A percentile compares a stretch with the other conserved stretches of the same genome.
phyloP scores from a whole-genome alignment of 306 rosid species.

The Gynostemma pentaphyllum region DNA sequence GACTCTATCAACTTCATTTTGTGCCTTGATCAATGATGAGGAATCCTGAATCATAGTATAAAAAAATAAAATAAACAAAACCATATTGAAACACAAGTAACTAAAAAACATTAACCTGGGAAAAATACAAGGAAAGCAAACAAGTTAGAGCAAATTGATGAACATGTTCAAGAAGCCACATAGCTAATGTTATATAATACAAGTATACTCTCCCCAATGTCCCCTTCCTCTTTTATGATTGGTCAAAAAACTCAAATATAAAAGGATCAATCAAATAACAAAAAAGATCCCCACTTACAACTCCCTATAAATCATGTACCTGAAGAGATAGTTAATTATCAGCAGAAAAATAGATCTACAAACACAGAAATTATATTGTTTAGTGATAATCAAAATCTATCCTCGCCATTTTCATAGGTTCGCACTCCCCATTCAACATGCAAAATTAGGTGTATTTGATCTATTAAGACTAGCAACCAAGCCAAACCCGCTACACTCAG shows the following conservation, averaged over 20 bases:
- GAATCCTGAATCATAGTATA: conserved; percentile 35
- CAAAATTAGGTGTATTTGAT: not conserved
- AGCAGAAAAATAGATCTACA: not conserved
- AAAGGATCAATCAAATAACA: not conserved
- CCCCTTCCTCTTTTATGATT: too few species aligned
- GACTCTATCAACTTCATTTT: conserved; percentile 76
- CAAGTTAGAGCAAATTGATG: not conserved
- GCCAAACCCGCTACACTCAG: too few species aligned
- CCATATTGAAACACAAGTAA: not conserved
- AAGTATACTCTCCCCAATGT: too few species aligned
- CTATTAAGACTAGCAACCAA: not conserved
- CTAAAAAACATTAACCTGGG: not conserved
- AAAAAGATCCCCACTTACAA: not conserved
- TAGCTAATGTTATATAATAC: too few species aligned
- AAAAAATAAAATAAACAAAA: not conserved
- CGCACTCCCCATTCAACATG: not conserved
- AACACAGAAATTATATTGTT: not conserved
- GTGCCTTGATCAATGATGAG: conserved; percentile 53
- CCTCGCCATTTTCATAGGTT: not conserved
- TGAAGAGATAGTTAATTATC: not conserved
- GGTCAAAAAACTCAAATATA: not conserved
- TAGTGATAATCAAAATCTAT: not conserved
- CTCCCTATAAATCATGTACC: not conserved
- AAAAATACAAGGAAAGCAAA: not conserved
- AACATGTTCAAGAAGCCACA: not conserved